A percentile compares a stretch with the other conserved stretches of the same genome.
Evolutionary conservation across 345 rosid genomes (phyloP).

Genomic region (Eucalyptus curtisii): DNA sequence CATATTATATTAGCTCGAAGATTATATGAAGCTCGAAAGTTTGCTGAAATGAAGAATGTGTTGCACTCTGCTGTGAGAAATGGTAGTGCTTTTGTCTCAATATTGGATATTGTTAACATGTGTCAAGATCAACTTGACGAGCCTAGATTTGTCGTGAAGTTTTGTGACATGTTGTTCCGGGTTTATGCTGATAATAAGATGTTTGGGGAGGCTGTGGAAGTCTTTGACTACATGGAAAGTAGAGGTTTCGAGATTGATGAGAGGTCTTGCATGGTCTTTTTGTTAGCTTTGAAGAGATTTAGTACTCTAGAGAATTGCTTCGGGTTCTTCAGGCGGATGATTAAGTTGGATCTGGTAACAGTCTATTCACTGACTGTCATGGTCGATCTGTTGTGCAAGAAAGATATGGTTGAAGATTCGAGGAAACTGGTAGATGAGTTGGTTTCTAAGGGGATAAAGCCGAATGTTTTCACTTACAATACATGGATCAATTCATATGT

Average conservation of each 20-base stretch:
- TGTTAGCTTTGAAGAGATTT: slow-evolving; percentile 50
- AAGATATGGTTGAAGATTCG: slow-evolving; percentile 42
- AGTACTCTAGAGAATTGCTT: slow-evolving; percentile 30
- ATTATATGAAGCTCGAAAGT: slow-evolving; percentile 28
- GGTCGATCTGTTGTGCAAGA: slow-evolving; percentile 53
- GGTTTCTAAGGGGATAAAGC: slow-evolving; percentile 34
- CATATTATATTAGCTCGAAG: slow-evolving; percentile 29
- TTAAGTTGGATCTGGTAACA: slow-evolving; percentile 23
- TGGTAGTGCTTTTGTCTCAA: slow-evolving; percentile 16
- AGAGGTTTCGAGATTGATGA: slow-evolving; percentile 43
- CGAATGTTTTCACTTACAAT: slow-evolving; percentile 61
- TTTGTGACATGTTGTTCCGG: slow-evolving; percentile 56
- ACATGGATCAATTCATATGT: slow-evolving; percentile 48
- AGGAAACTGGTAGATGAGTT: slow-evolving; percentile 35
- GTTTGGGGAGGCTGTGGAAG: slow-evolving; percentile 43
- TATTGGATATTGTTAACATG: slow-evolving; percentile 19
- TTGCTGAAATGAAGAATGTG: slow-evolving; percentile 32
- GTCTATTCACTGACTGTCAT: slow-evolving; percentile 63
- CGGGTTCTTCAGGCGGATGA: slow-evolving; percentile 45
- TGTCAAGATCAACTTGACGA: slow-evolving; percentile 1
- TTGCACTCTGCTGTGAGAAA: slow-evolving; percentile 26
- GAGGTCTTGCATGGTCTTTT: slow-evolving; percentile 63
- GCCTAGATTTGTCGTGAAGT: slow-evolving; percentile 23
- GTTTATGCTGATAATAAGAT: slow-evolving; percentile 49
- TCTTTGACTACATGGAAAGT: slow-evolving; percentile 45